Base-by-base conservation (phyloP, 1,284 basidiomycete genomes). In the Pulveroboletus sp. region DNA sequence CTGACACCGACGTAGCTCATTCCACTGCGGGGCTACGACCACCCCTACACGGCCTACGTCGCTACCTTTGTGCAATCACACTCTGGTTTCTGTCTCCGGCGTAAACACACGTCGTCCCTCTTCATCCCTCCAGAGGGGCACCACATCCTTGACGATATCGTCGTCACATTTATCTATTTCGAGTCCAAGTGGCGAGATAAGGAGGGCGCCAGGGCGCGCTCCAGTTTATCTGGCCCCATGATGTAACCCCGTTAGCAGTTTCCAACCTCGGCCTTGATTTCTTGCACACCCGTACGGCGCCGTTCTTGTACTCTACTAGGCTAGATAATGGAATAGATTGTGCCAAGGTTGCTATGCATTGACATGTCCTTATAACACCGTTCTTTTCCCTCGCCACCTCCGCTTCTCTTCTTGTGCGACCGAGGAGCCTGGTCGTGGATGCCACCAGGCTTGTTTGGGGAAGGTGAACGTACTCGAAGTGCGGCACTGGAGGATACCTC, bases 161-260 rank as follows among this genome's bases (percentile, higher is more conserved):
- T 74, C 22, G 65, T 75, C 54, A 74, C 74, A 0, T 74, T 75
- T 36, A 59, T 74, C 20, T 75, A 74, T 46, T 74, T 74, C 33
- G 65, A 69, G 46, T 50, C 59, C 24, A 71, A 61, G 49, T 71
- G 69, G 69, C 57, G 58, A 2, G 68, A 70, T n/a, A 64, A 49
- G 33, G 71, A 74, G 40, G 40, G 46, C 17, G 9, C 8, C 36
- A 68, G 18, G 52, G 43, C 65, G 0, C 61, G 55, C 31, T 5
- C 45, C 2, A 52, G 61, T 42, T 29, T 64, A 11, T 52, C 62
- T 2, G 52, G 49, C 8, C n/a, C 38, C 9, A 2, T 60, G 6
- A 11, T 56, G 4, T 38, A 38, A 9, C 36, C 15, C 15, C 8
- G 6, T 17, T 17, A 33, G 33, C 8, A 14, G 15, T 15, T 35